A percentile compares a stretch with the other conserved stretches of the same genome.
These are phyloP conservation scores for Backusella mclennaniae DNA, from an alignment of 192 early-diverging fungal species.

Conservation along the genomic window DNA sequence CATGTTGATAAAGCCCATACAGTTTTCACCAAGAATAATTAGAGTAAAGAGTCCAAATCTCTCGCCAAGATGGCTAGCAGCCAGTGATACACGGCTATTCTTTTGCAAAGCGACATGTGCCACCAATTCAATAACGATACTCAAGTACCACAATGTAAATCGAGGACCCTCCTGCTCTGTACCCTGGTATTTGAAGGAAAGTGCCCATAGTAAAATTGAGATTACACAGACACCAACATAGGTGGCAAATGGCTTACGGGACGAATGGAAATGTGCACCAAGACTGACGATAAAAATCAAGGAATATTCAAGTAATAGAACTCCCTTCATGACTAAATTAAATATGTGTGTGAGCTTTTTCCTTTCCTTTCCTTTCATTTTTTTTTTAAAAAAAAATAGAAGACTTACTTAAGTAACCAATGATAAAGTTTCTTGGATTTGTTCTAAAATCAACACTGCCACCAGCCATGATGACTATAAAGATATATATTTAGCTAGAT, in stretches of 20 bases:
- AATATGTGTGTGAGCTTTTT: not conserved
- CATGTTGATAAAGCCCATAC: constrained; percentile 41
- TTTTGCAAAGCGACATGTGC: constrained; percentile 37
- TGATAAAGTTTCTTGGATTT: constrained; percentile 22
- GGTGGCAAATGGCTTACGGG: constrained; percentile 10
- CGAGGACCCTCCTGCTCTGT: not conserved
- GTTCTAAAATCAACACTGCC: constrained; percentile 12
- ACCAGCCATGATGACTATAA: constrained; percentile 33
- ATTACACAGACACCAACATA: constrained; percentile 28
- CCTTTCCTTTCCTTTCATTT: not conserved
- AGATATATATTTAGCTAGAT: not conserved
- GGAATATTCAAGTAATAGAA: constrained; percentile 27
- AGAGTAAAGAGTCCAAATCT: constrained; percentile 47
- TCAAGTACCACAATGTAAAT: constrained; percentile 41
- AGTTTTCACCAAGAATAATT: constrained; percentile 45
- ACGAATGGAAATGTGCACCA: constrained; percentile 10
- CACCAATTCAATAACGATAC: constrained; percentile 40
- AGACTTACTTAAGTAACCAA: constrained; percentile 32
- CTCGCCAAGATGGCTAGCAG: constrained; percentile 46
- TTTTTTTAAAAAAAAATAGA: not conserved
- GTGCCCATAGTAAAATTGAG: constrained; percentile 27
- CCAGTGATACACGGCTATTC: constrained; percentile 39
- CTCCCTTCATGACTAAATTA: constrained; percentile 30
- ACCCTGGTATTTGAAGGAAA: constrained; percentile 16
- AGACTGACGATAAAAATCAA: constrained; percentile 28